A percentile compares a stretch with the other conserved stretches of the same genome.
phyloP scores from a whole-genome alignment of 768 basidiomycete genomes.

The Heimioporus sp. region DNA sequence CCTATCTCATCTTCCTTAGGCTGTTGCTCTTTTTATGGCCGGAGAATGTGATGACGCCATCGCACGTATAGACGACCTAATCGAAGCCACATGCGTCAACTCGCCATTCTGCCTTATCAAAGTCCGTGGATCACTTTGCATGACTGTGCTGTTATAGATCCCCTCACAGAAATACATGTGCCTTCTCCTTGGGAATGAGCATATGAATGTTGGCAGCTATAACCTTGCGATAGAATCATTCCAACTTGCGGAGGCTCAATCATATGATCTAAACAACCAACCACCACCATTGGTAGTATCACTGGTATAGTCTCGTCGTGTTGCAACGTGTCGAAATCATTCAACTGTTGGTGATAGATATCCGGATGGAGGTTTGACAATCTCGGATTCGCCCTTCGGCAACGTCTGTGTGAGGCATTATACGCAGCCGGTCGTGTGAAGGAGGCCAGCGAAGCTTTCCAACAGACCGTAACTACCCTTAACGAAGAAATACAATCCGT shows the following conservation, averaged over 20 bases:
- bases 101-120: neutral
- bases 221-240: constrained; percentile 2
- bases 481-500: too few relatives aligned
- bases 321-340: too few relatives aligned
- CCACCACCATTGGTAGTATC: too few relatives aligned
- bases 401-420: too few relatives aligned
- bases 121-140: neutral
- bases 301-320: too few relatives aligned
- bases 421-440: neutral
- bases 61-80: neutral
- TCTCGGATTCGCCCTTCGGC: too few relatives aligned
- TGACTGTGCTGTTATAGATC: neutral
- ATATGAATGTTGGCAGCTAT: neutral
- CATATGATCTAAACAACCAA: too few relatives aligned
- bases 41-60: constrained; percentile 2
- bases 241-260: neutral
- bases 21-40: too few relatives aligned
- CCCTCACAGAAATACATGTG: constrained; percentile 2
- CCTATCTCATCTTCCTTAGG: neutral
- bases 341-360: too few relatives aligned
- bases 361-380: too few relatives aligned
- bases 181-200: constrained; percentile 1
- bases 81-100: neutral
- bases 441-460: neutral
- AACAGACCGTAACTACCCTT: too few relatives aligned